These are phyloP conservation scores for Erigeron philadelphicus DNA, from an alignment of 140 eudicot genomes.

Conservation along the genomic window DNA sequence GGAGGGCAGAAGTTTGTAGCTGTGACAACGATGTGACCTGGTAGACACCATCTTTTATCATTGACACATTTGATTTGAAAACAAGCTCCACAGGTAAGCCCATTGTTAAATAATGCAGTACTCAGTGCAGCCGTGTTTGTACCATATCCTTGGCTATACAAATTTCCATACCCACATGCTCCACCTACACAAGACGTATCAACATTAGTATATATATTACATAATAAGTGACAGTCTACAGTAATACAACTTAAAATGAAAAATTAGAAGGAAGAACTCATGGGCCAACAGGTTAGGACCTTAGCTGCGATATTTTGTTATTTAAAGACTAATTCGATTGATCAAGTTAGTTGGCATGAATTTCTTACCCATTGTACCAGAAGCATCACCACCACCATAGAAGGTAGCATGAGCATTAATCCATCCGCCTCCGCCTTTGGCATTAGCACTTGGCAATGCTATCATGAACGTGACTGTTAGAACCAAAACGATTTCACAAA, in stretches of 20 bases:
- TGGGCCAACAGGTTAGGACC: neutral
- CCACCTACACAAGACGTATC: conserved; percentile 31
- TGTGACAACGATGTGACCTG: conserved; percentile 42
- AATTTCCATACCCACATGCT: conserved; percentile 50
- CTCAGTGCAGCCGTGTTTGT: conserved; percentile 45
- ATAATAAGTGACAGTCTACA: neutral
- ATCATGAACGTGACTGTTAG: conserved; percentile 22
- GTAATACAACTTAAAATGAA: neutral
- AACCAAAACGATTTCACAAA: conserved; percentile 24
- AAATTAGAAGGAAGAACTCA: neutral
- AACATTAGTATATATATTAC: neutral
- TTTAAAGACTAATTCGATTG: neutral
- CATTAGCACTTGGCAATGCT: conserved; percentile 27
- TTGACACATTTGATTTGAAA: conserved; percentile 43
- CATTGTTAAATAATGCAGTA: conserved; percentile 44
- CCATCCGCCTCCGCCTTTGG: conserved; percentile 29
- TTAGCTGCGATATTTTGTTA: neutral
- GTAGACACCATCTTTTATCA: conserved; percentile 39
- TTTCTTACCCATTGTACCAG: conserved; percentile 60
- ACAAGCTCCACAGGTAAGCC: conserved; percentile 47
- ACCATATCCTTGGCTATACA: conserved; percentile 50
- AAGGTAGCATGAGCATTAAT: conserved; percentile 48
- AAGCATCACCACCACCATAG: conserved; percentile 48
- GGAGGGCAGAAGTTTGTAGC: conserved; percentile 56
- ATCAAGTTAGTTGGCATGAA: neutral